Conservation (phyloP, 73 alveolate species). For the Uronychia binucleata region DNA sequence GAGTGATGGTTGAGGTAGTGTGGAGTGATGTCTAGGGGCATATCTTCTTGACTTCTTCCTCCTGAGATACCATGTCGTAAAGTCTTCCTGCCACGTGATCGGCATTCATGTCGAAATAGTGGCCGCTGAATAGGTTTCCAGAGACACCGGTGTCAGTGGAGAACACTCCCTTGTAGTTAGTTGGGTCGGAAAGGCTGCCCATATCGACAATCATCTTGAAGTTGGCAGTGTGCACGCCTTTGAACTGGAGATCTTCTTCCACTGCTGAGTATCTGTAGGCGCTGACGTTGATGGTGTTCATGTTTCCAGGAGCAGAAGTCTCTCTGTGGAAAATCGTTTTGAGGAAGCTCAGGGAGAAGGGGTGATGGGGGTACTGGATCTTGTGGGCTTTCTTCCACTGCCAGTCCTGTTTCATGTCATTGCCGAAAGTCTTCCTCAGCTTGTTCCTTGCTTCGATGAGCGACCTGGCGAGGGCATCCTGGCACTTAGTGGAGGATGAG, state of each 20-base stretch:
- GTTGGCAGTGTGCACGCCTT: conserved; percentile 67
- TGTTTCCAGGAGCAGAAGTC: conserved; percentile 76
- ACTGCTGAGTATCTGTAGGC: conserved; percentile 29
- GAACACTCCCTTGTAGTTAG: conserved; percentile 35
- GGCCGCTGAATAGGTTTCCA: conserved; percentile 68
- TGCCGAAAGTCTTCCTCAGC: background rate
- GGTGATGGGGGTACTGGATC: conserved; percentile 72
- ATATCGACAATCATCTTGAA: conserved; percentile 59
- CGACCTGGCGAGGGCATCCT: background rate
- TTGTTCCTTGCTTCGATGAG: conserved; percentile 21
- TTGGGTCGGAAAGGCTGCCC: conserved; percentile 53
- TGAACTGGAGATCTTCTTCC: conserved; percentile 39
- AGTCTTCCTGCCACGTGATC: conserved; percentile 9
- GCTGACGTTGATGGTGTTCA: conserved; percentile 77
- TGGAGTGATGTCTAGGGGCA: no score
- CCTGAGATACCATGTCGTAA: background rate
- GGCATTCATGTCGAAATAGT: conserved; percentile 67
- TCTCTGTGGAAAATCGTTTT: conserved; percentile 75
- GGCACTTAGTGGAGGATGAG: background rate
- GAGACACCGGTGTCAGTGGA: conserved; percentile 74
- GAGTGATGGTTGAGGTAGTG: no score
- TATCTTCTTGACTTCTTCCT: background rate
- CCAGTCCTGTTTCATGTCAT: conserved; percentile 24
- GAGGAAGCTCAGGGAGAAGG: conserved; percentile 68
- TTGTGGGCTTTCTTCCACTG: conserved; percentile 78